Base-by-base conservation (phyloP, 148 eudicot genomes). In the Drosera capensis region DNA sequence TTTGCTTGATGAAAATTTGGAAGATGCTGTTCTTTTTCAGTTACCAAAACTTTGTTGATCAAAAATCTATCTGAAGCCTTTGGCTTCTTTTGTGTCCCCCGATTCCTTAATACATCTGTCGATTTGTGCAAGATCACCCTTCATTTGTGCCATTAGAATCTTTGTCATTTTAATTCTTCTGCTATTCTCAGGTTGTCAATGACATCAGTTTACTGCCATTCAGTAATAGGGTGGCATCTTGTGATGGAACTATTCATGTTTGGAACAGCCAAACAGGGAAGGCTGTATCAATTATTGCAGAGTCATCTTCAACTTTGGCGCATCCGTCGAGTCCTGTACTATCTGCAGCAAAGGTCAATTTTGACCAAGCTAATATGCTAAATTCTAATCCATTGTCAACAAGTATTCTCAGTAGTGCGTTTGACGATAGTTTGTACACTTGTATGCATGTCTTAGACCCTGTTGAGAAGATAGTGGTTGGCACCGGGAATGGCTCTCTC, bases 201-300 rank as follows among this genome's bases (percentile, higher is more conserved):
- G 88, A 90, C 59, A 70, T 90, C 14, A 68, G 84, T 58, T 63
- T 73, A 53, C 63, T 90, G 30, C 57, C 85, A 52, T 73, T 75
- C 48, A 38, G 63, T 40, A 85, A 65, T 25, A 73, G 88, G 61
- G 81, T 81, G 47, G 99, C 99, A 62, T 90, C 99, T 25, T 90
- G 99, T 63, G 99, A 90, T 72, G 99, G 99, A 60, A 84, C 80
- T 22, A 71, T 90, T 61, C 99, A 90, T 66, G 52, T 90, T 26
- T 90, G 99, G 99, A 78, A 80, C 66, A 69, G 79, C 59, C 99
- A 78, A 51, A 80, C 84, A 16, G 93, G 93, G 54, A 90, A 81
- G 70, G 58, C 50, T 46, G 59, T 90, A 39, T 75, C 82, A 58
- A 51, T 84, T 49, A 80, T 80, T 64, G 48, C 88, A 51, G 99